Base-by-base conservation (phyloP, 148 eudicot genomes). In the Nyssa sinensis region DNA sequence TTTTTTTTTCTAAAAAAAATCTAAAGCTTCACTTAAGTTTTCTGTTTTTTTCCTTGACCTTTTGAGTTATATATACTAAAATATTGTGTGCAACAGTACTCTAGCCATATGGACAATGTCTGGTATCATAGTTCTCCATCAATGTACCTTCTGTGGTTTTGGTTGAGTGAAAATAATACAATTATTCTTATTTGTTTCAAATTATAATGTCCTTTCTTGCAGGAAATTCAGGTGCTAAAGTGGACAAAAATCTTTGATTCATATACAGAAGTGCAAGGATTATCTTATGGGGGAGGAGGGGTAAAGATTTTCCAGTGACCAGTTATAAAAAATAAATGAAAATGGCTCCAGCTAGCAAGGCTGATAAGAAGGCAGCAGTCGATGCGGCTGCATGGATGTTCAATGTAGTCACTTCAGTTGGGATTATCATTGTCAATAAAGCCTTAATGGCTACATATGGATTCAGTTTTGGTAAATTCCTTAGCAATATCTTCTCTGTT, bases 321-420 rank as follows among this genome's bases (percentile, higher is more conserved):
- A 62, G 64, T 69, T 71, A 55, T 28, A 37, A 79, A 67, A 62
- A 63, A 51, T 5, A 55, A 35, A 70, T 49, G 75, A 70, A 74
- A 64, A 86, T 88, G 92, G 86, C 89, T 70, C 86, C 92, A 10
- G 35, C 88, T 30, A 82, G 82, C 64, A 88, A 86, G 81, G 92
- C 92, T 75, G 89, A 88, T 73, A 88, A 86, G 82, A 88, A 88
- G 82, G 92, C 92, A 59, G 81, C 88, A 63, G 62, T 74, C 37
- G 92, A 88, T 79, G 89, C 88, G 57, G 88, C 85, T 72, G 89
- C 92, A 77, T 88, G 92, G 92, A 81, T 81, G 86, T 88, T 88
- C 85, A 88, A 88, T 81, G 88, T 88, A 21, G 88, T 88, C 66
- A 88, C 92, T 63, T 86, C 89, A 17, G 92, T 88, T 62, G 92